These are phyloP conservation scores for Boletus huronensis DNA, from an alignment of 768 basidiomycete species.

Conservation along the genomic window DNA sequence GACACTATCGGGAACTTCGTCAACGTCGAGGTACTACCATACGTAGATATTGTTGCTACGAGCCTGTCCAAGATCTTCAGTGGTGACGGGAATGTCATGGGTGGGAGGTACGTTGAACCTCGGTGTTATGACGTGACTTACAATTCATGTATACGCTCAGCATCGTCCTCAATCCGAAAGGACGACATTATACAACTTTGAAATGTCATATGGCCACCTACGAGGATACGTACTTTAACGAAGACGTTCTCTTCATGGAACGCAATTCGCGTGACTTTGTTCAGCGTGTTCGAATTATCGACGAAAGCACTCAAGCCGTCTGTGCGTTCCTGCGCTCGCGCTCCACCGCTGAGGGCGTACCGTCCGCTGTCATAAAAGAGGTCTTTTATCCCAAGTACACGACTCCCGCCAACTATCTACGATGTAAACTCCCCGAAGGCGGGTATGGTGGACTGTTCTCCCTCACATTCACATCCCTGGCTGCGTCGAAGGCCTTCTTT, in stretches of 20 bases:
- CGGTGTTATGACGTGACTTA: not conserved
- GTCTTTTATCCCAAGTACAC: constrained; percentile 90
- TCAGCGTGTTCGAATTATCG: constrained; percentile 69
- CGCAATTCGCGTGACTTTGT: constrained; percentile 95
- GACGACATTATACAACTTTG: constrained; percentile 63
- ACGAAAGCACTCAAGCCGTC: constrained; percentile 76
- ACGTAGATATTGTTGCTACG: constrained; percentile 86
- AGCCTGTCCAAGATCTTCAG: constrained; percentile 95
- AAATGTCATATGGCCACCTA: constrained; percentile 60
- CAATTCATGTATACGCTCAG: constrained; percentile 39
- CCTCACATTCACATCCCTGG: constrained; percentile 68
- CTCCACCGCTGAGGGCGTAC: constrained; percentile 41
- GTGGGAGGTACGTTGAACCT: constrained; percentile 69
- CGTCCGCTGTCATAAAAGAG: constrained; percentile 58
- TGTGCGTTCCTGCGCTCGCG: constrained; percentile 73
- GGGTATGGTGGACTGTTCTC: constrained; percentile 89
- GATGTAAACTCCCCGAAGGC: constrained; percentile 51
- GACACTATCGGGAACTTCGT: constrained; percentile 94
- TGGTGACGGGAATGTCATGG: constrained; percentile 95
- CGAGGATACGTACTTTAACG: constrained; percentile 85
- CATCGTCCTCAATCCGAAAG: constrained; percentile 80
- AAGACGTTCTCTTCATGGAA: constrained; percentile 96
- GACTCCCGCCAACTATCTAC: constrained; percentile 67
- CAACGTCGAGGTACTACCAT: constrained; percentile 86
- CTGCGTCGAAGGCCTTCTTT: constrained; percentile 76